Conservation (phyloP, 2,329 filamentous ascomycete genomes). For the Pseudocercospora crystallina region DNA sequence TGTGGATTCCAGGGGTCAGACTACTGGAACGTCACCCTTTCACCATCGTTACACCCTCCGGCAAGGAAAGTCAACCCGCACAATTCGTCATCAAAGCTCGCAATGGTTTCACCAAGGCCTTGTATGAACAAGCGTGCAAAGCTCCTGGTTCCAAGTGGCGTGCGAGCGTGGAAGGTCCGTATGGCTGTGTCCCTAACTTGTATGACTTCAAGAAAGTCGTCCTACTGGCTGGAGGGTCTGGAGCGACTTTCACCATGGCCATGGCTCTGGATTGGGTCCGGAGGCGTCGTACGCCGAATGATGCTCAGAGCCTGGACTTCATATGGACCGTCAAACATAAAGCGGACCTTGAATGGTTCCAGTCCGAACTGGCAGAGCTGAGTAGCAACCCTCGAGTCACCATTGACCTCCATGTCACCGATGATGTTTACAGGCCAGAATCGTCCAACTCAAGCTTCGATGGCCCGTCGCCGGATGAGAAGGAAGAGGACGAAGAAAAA, state of each 20-base stretch:
- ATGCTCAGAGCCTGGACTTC: constrained; percentile 51
- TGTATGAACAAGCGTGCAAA: constrained; percentile 21
- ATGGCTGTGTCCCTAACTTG: constrained; percentile 36
- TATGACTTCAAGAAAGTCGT: constrained; percentile 60
- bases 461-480: too few relatives aligned
- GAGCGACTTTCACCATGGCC: constrained; percentile 58
- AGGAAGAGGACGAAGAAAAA: background rate
- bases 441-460: too few relatives aligned
- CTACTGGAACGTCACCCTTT: constrained; percentile 26
- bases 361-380: constrained; percentile 49
- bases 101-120: constrained; percentile 23
- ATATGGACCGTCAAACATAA: constrained; percentile 23
- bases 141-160: constrained; percentile 15
- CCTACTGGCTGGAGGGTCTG: constrained; percentile 61
- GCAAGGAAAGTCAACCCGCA: constrained; percentile 8
- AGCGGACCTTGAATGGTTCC: constrained; percentile 51
- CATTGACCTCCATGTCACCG: constrained; percentile 53
- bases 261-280: constrained; percentile 50
- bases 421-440: constrained; percentile 34
- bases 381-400: constrained; percentile 47
- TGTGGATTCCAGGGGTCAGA: constrained; percentile 25
- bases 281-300: constrained; percentile 36
- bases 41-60: constrained; percentile 17
- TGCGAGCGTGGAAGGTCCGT: constrained; percentile 30
- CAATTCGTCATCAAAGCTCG: constrained; percentile 25